Percentiles rank a stretch among this genome's conserved stretches.
These are phyloP conservation scores for Solanum bulbocastanum DNA, from an alignment of 257 asterid genomes.

Conservation along the genomic window DNA sequence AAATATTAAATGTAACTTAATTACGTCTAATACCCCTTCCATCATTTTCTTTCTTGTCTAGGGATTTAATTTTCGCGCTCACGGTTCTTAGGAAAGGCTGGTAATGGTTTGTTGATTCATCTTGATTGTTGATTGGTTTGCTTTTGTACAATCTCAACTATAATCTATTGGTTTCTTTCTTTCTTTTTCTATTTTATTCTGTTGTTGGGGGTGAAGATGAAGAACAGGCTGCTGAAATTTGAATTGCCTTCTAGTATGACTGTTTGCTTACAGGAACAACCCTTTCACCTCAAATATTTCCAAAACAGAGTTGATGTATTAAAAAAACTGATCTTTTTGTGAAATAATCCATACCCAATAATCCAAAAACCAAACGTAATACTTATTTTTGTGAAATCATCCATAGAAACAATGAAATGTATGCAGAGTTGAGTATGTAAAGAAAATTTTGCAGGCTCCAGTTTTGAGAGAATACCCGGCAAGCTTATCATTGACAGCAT, in stretches of 20 bases:
- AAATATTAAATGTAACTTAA: not conserved
- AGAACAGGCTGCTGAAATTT: not conserved
- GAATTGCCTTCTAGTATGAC: not conserved
- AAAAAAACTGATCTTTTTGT: not conserved
- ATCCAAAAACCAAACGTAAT: not conserved
- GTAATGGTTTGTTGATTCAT: not conserved
- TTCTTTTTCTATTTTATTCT: not conserved
- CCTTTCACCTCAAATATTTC: too few species aligned
- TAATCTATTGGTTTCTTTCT: not conserved
- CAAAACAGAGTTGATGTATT: not conserved
- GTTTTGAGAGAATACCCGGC: constrained; percentile 84
- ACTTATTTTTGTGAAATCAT: not conserved
- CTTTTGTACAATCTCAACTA: not conserved
- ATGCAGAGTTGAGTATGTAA: not conserved
- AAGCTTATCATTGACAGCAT: constrained; percentile 86
- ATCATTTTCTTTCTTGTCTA: not conserved
- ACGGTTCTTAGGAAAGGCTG: not conserved
- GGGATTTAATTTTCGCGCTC: not conserved
- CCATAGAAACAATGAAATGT: not conserved
- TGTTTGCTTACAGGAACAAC: not conserved
- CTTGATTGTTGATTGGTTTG: not conserved
- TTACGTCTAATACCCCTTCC: not conserved
- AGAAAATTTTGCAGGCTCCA: constrained; percentile 59
- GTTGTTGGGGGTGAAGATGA: not conserved
- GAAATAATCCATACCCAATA: not conserved